A percentile compares a stretch with the other conserved stretches of the same genome.
These are phyloP conservation scores for Annulohypoxylon maeteangense DNA, from an alignment of 495 filamentous ascomycete species.

Conservation along the genomic window DNA sequence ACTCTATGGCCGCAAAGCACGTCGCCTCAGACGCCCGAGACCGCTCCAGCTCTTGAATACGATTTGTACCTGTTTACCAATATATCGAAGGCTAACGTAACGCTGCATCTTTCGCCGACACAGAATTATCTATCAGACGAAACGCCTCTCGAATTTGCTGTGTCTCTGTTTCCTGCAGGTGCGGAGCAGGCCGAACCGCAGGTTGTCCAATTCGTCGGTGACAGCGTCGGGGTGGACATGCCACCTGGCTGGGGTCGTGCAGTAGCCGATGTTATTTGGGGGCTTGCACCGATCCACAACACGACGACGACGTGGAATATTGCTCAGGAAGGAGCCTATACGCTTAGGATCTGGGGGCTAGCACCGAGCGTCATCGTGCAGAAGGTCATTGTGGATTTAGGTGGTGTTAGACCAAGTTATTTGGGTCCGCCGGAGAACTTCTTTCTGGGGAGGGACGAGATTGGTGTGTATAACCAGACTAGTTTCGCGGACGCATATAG, in stretches of 20 bases:
- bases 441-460: conserved; percentile 57
- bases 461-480: conserved; percentile 54
- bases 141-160: conserved; percentile 68
- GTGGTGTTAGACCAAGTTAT: conserved; percentile 72
- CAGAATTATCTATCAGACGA: conserved; percentile 70
- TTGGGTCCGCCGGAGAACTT: conserved; percentile 76
- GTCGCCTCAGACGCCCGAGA: conserved; percentile 56
- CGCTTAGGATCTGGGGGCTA: conserved; percentile 68
- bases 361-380: conserved; percentile 75
- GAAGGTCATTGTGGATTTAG: conserved; percentile 74
- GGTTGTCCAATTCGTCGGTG: conserved; percentile 62
- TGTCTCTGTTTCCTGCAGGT: conserved; percentile 60
- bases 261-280: conserved; percentile 70
- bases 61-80: conserved; percentile 72
- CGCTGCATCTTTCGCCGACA: conserved; percentile 67
- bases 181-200: conserved; percentile 56
- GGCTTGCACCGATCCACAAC: conserved; percentile 52
- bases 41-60: conserved; percentile 70
- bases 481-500: conserved; percentile 52
- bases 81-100: conserved; percentile 64
- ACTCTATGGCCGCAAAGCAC: conserved; percentile 65
- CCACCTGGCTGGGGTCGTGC: conserved; percentile 68
- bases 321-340: conserved; percentile 62
- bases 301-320: conserved; percentile 65
- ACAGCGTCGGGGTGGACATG: conserved; percentile 57